Evolutionary conservation across 495 filamentous ascomycete species (phyloP).

Genomic region (Aspergillus sparsus): DNA sequence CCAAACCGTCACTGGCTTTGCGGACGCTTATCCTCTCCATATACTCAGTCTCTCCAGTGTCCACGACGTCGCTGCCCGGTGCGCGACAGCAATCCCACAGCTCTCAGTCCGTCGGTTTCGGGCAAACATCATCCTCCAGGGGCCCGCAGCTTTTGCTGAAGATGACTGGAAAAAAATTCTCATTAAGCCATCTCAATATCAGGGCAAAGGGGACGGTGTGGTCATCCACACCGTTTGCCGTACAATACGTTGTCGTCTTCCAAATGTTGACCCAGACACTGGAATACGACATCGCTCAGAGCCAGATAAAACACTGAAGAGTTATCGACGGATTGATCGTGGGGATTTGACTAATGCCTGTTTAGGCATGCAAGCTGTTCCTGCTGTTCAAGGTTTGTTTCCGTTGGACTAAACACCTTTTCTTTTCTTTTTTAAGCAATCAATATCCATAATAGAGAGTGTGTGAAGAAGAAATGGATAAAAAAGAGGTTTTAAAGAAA

Average conservation of each 20-base stretch:
- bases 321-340: conserved; percentile 70
- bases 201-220: conserved; percentile 15
- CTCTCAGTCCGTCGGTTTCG: conserved; percentile 75
- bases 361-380: conserved; percentile 82
- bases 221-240: conserved; percentile 65
- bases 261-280: conserved; percentile 76
- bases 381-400: conserved; percentile 43
- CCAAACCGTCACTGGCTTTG: conserved; percentile 76
- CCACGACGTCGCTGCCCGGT: conserved; percentile 54
- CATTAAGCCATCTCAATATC: conserved; percentile 38
- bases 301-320: conserved; percentile 71
- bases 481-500: too few species aligned
- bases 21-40: conserved; percentile 88
- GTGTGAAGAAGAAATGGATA: too few species aligned
- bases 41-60: conserved; percentile 75
- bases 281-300: conserved; percentile 70
- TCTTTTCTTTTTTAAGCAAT: too few species aligned
- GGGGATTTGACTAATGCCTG: conserved; percentile 71
- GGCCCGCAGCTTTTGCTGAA: conserved; percentile 65
- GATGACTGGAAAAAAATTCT: conserved; percentile 76
- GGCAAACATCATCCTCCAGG: conserved; percentile 77
- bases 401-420: too few species aligned
- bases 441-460: too few species aligned
- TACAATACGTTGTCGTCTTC: conserved; percentile 77
- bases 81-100: conserved; percentile 57